phyloP scores from a whole-genome alignment of 306 rosid genomes.

The Vicia villosa region DNA sequence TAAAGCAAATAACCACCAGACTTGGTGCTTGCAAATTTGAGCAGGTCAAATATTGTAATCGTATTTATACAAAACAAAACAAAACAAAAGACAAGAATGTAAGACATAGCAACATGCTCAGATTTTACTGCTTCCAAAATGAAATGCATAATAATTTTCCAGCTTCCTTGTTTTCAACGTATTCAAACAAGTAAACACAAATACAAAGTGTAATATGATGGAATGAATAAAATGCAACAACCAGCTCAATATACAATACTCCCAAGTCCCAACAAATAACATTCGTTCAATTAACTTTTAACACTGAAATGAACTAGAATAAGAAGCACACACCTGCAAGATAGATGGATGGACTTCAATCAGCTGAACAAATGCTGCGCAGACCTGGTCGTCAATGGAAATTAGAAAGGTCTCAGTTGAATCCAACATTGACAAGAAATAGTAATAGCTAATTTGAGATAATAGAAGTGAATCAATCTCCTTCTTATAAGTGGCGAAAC shows the following conservation, averaged over 20 bases:
- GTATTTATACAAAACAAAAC: neutral
- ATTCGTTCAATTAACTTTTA: constrained; percentile 6
- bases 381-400: constrained; percentile 67
- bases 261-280: constrained; percentile 7
- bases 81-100: constrained; percentile 22
- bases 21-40: constrained; percentile 13
- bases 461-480: constrained; percentile 2
- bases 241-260: constrained; percentile 25
- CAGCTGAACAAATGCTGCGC: constrained; percentile 95
- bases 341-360: constrained; percentile 89
- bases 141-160: constrained; percentile 18
- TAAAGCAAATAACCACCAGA: constrained; percentile 24
- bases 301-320: constrained; percentile 25
- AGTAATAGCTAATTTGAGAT: constrained; percentile 4
- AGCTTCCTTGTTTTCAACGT: neutral
- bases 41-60: constrained; percentile 15
- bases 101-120: constrained; percentile 11
- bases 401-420: constrained; percentile 36
- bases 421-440: constrained; percentile 35
- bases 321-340: constrained; percentile 74
- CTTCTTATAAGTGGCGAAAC: neutral
- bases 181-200: constrained; percentile 8
- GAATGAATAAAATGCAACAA: constrained; percentile 15
- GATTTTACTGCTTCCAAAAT: constrained; percentile 5
- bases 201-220: constrained; percentile 8